Base-by-base conservation (phyloP, 148 eudicot genomes). In the Rhododendron henanense region DNA sequence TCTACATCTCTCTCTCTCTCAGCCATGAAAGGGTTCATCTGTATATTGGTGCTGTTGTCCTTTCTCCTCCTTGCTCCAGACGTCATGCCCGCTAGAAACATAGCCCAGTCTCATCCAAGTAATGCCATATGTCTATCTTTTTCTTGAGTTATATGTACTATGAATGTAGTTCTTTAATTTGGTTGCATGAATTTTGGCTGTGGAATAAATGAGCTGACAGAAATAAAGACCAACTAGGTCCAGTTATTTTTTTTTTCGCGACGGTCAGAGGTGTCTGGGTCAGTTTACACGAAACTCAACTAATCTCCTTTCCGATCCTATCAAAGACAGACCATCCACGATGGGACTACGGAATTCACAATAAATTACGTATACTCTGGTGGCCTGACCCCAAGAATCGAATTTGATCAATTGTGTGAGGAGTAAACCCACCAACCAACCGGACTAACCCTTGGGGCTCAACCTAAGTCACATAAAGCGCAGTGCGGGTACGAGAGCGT, bases 21-120 rank as follows among this genome's bases (percentile, higher is more conserved):
- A 41, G 78, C 10, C 31, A 86, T 89, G 93, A 89, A 80, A 87
- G 79, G 55, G 28, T 81, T 76, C 47, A 45, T 44, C 19, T 41
- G 69, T 39, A 79, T 83, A 65, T 21, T 85, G 59, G 78, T 45
- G 6, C 55, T 59, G 15, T 5, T 79, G 10, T 44, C 14, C 31
- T 31, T 85, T 55, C 81, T 85, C 51, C 81, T 91, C 33, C 79
- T 88, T n/a, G 75, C 88, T 61, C 86, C 90, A 11, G 31, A 51
- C 86, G 47, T 21, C 55, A 74, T 63, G 44, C 44, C 18, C 8
- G 69, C 87, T 5, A 50, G 67, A 23, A 28, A 8, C 19, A 86
- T 78, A 19, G 4, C 39, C 35, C 81, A 79, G 48, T 8, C 81
- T 65, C 71, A 83, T 59, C 10, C 75, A 55, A 51, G 81, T 84